Base-by-base conservation (phyloP, 2,329 filamentous ascomycete species). In the Exophiala aquamarina region DNA sequence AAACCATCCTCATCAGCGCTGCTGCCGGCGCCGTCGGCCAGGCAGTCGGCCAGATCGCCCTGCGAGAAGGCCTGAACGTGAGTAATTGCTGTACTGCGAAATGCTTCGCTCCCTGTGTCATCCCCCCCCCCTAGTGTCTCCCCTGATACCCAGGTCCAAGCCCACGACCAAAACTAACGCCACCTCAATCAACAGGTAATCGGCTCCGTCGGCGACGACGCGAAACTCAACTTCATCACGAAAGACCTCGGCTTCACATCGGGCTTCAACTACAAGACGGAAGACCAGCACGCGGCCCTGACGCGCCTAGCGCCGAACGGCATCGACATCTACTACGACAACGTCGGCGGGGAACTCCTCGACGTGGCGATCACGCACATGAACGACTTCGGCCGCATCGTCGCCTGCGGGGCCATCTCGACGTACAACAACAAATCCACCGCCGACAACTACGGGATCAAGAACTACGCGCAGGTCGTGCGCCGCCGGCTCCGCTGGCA, bases 261-360 rank as follows among this genome's bases (percentile, higher is more conserved):
- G 8, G 86, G 79, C 11, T 89, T 89, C 41, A 89, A 89, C 73
- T 90, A 89, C 75, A 89, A 89, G 74, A 87, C 79, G 59, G 84
- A 89, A 69, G 75, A 72, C 48, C 74, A 84, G 0, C 58, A 66
- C 1, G 81, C 82, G 2, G 85, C 85, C 0, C 70, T 90, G 41
- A 67, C 71, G 53, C 73, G 84, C 47, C 72, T 89, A 13, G 83
- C 83, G 1, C 86, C 86, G 0, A 66, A 87, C 2, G 86, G 86
- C 4, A 77, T 89, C 56, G 85, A 90, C 60, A 85, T 87, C 60
- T 86, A 86, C 70, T 87, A 80, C 62, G 84, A 87, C 66, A 87
- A 86, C 59, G 83, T 84, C 3, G 84, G 84, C 31, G 84, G 83
- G 32, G 81, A 84, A 63, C 79, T 83, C 41, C 73, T 87, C 37